Evolutionary conservation across 140 eudicot genomes (phyloP).

Genomic region (Anethum foeniculum): DNA sequence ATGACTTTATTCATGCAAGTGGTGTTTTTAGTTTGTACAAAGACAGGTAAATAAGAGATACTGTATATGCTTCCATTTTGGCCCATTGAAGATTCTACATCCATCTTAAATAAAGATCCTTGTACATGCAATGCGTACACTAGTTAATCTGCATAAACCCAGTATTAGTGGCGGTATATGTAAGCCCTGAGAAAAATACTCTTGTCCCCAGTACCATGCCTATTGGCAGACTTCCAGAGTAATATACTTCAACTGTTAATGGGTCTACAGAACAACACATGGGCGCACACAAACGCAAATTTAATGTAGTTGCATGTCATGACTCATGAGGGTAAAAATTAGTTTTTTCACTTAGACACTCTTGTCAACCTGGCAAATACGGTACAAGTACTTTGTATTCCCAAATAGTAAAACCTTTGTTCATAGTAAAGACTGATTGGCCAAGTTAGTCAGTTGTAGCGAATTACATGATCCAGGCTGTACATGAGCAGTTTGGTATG

Average conservation of each 20-base stretch:
- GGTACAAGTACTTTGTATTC: not conserved
- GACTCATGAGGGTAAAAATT: not conserved
- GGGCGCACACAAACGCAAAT: not conserved
- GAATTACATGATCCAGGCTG: not conserved
- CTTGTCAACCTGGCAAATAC: not conserved
- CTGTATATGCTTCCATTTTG: not conserved
- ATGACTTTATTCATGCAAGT: slow-evolving; percentile 74
- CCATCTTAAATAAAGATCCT: not conserved
- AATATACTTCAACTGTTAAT: not conserved
- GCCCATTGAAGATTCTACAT: not conserved
- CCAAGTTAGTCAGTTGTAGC: not conserved
- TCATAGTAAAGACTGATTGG: not conserved
- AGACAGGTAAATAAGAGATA: slow-evolving; percentile 41
- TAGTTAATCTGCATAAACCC: not conserved
- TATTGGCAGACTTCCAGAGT: not conserved
- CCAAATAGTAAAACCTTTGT: not conserved
- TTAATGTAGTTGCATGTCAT: not conserved
- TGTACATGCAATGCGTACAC: not conserved
- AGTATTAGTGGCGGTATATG: not conserved
- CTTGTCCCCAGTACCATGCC: too few relatives aligned
- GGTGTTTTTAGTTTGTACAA: slow-evolving; percentile 61
- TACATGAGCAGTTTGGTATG: not conserved
- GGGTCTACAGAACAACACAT: not conserved
- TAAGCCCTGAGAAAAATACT: too few relatives aligned
- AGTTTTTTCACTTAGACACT: not conserved